Evolutionary conservation across 2,329 filamentous ascomycete species (phyloP).

Genomic region (Chalara sp.): DNA sequence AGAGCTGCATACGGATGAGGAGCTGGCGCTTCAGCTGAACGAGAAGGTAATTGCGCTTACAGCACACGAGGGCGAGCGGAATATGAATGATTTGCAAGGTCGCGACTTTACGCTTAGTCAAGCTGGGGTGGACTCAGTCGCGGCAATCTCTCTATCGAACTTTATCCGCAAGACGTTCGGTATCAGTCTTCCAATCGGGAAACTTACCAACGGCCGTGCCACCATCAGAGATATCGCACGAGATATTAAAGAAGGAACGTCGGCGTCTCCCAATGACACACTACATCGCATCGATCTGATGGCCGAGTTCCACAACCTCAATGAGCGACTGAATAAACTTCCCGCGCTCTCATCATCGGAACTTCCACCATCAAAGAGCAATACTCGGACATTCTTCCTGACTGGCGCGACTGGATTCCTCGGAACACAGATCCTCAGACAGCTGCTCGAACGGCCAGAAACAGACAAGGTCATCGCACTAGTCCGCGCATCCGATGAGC

Average conservation of each 20-base stretch:
- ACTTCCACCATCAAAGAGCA: background rate
- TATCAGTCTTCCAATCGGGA: background rate
- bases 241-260: background rate
- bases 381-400: constrained; percentile 19
- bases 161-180: background rate
- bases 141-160: background rate
- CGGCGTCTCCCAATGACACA: background rate
- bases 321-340: background rate
- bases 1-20: no score
- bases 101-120: background rate
- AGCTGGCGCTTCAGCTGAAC: background rate
- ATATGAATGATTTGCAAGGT: background rate
- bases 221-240: constrained; percentile 1
- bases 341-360: background rate
- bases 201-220: background rate
- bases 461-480: constrained; percentile 15
- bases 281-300: constrained; percentile 1
- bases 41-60: background rate
- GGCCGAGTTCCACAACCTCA: constrained; percentile 3
- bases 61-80: background rate
- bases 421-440: constrained; percentile 30
- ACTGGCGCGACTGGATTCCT: constrained; percentile 38
- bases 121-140: background rate
- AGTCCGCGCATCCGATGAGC: constrained; percentile 11
- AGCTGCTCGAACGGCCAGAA: constrained; percentile 7